Conservation (phyloP, 2,329 filamentous ascomycete species). For the Ascochyta rabiei region DNA sequence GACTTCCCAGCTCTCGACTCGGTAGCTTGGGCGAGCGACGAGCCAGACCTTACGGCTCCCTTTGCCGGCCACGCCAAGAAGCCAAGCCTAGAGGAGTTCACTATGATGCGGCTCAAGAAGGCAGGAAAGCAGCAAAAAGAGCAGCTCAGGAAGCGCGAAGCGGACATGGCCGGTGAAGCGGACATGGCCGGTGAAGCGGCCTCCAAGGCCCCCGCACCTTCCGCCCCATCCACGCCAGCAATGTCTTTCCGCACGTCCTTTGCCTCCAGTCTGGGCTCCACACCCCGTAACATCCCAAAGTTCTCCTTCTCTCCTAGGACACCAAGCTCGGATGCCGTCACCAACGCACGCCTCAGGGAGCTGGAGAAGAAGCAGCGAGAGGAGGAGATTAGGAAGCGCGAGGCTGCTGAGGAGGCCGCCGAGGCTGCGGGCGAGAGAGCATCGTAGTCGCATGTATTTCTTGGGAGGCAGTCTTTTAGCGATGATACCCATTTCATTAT, state of each 20-base stretch:
- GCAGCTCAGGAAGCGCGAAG: background rate
- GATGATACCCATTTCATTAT: too few relatives aligned
- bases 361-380: constrained; percentile 53
- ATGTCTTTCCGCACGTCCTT: constrained; percentile 38
- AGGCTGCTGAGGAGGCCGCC: constrained; percentile 29
- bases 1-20: constrained; percentile 59
- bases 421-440: too few relatives aligned
- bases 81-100: too few relatives aligned
- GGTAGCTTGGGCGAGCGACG: constrained; percentile 61
- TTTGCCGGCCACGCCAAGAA: constrained; percentile 27
- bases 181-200: too few relatives aligned
- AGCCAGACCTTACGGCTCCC: constrained; percentile 53
- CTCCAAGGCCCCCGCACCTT: background rate
- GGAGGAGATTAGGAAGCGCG: constrained; percentile 51
- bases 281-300: constrained; percentile 44
- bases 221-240: constrained; percentile 30
- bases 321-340: constrained; percentile 49
- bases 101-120: too few relatives aligned
- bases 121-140: background rate
- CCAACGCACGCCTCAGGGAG: constrained; percentile 53
- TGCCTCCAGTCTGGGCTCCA: constrained; percentile 2
- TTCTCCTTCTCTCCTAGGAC: constrained; percentile 51
- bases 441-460: too few relatives aligned
- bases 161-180: too few relatives aligned
- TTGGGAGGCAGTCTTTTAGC: too few relatives aligned